Conservation (phyloP, 1,139 yeast species). For the Tardiomyces depauwii region DNA sequence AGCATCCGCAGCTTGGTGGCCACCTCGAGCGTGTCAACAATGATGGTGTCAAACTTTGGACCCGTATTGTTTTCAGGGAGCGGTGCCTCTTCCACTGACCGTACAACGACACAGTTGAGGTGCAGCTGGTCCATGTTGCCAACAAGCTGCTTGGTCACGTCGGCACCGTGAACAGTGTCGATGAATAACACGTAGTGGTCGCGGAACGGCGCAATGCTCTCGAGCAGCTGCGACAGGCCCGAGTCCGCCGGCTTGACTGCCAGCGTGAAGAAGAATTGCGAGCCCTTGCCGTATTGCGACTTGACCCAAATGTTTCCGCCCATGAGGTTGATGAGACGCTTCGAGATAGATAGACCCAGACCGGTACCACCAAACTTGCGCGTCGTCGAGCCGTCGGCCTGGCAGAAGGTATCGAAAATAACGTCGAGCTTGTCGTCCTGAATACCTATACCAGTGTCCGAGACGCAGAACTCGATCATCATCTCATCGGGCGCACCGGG, state of each 20-base stretch:
- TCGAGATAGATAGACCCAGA: conserved; percentile 75
- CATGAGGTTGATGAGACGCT: conserved; percentile 77
- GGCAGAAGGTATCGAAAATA: conserved; percentile 81
- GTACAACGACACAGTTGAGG: conserved; percentile 32
- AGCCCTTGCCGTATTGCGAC: conserved; percentile 70
- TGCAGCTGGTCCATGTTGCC: conserved; percentile 34
- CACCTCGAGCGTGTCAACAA: conserved; percentile 67
- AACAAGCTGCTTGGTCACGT: conserved; percentile 41
- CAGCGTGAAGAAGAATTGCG: conserved; percentile 70
- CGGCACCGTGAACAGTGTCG: conserved; percentile 48
- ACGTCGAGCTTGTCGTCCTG: conserved; percentile 72
- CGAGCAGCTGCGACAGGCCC: conserved; percentile 52
- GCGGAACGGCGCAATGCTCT: conserved; percentile 61
- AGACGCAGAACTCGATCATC: conserved; percentile 70
- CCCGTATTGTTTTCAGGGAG: conserved; percentile 30
- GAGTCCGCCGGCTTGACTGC: conserved; percentile 66
- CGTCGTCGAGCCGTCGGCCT: conserved; percentile 87
- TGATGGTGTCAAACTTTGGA: conserved; percentile 60
- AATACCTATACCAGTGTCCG: conserved; percentile 85
- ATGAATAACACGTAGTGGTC: conserved; percentile 60
- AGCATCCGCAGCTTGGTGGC: conserved; percentile 58
- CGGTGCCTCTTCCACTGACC: conserved; percentile 32
- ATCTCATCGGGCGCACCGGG: conserved; percentile 42
- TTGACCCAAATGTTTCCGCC: conserved; percentile 87
- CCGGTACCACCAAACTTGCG: conserved; percentile 91